phyloP scores from a whole-genome alignment of 2,329 filamentous ascomycete species.

The Amphichorda felina region DNA sequence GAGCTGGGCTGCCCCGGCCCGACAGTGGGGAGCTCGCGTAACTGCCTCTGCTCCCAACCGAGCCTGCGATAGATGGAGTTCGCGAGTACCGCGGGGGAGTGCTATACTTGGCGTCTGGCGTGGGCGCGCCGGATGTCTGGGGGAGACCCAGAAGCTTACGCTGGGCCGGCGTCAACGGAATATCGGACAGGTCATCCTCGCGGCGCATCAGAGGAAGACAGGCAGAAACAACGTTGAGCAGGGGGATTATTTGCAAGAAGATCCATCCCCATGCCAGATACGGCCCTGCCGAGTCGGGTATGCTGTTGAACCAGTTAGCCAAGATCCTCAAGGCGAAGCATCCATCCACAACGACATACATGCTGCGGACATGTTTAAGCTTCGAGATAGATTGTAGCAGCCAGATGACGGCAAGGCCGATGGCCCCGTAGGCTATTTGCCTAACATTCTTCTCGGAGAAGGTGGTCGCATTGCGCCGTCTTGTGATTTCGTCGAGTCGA shows the following conservation, averaged over 20 bases:
- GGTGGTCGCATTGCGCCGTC: slow-evolving; percentile 63
- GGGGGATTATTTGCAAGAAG: slow-evolving; percentile 40
- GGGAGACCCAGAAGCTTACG: slow-evolving; percentile 73
- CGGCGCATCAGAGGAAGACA: slow-evolving; percentile 60
- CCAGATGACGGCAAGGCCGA: slow-evolving; percentile 28
- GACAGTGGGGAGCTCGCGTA: slow-evolving; percentile 47
- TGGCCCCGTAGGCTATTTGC: slow-evolving; percentile 56
- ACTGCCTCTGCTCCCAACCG: slow-evolving; percentile 47
- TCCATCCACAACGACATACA: slow-evolving; percentile 1
- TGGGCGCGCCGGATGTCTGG: slow-evolving; percentile 49
- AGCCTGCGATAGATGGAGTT: slow-evolving; percentile 54
- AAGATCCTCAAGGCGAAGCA: neutral
- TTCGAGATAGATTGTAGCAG: slow-evolving; percentile 19
- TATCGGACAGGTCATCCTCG: slow-evolving; percentile 73
- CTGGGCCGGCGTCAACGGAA: slow-evolving; percentile 68
- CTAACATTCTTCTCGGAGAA: slow-evolving; percentile 71
- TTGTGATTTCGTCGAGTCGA: slow-evolving; percentile 73
- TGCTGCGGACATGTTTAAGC: slow-evolving; percentile 18
- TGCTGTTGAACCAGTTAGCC: neutral
- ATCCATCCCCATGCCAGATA: slow-evolving; percentile 34
- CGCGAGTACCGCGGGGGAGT: slow-evolving; percentile 82
- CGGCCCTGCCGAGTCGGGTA: slow-evolving; percentile 3
- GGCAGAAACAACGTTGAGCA: slow-evolving; percentile 61
- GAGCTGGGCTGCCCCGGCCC: slow-evolving; percentile 36
- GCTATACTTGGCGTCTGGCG: slow-evolving; percentile 58